phyloP scores from a whole-genome alignment of 108 stramenopile genomes.

The Hondaea fermentalgiana region DNA sequence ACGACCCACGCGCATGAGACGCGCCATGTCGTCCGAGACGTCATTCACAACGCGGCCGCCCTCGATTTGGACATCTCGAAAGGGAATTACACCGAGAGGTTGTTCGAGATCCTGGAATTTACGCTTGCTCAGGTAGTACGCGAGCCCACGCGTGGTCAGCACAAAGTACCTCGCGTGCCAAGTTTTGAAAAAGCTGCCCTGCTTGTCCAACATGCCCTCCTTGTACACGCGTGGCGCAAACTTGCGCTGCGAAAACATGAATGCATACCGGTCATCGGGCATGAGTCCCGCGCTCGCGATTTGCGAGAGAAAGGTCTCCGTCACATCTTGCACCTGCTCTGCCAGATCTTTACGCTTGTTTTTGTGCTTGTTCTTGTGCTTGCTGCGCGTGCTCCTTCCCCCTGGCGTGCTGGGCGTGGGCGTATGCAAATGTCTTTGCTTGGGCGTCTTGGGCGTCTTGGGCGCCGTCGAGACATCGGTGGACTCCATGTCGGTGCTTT shows the following conservation, averaged over 20 bases:
- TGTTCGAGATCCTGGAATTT: neutral
- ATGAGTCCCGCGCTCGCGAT: neutral
- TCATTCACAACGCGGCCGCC: neutral
- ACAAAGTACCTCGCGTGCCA: neutral
- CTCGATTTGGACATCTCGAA: neutral
- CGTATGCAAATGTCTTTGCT: too few species aligned
- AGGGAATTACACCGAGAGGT: neutral
- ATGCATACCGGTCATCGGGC: neutral
- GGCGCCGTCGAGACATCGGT: too few species aligned
- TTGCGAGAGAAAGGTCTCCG: neutral
- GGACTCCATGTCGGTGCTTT: too few species aligned
- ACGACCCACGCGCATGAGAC: neutral
- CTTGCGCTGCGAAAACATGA: neutral
- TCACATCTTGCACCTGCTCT: too few species aligned
- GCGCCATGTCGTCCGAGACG: neutral
- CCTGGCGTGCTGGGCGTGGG: too few species aligned
- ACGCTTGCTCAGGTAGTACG: neutral
- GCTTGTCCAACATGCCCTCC: neutral
- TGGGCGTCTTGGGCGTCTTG: too few species aligned
- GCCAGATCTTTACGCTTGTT: too few species aligned
- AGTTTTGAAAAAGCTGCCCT: neutral
- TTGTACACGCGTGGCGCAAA: neutral
- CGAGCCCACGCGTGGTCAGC: neutral
- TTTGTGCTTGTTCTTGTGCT: too few species aligned
- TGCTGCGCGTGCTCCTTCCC: too few species aligned